Conservation (phyloP, 2,329 filamentous ascomycete genomes). For the Apiospora hydei region DNA sequence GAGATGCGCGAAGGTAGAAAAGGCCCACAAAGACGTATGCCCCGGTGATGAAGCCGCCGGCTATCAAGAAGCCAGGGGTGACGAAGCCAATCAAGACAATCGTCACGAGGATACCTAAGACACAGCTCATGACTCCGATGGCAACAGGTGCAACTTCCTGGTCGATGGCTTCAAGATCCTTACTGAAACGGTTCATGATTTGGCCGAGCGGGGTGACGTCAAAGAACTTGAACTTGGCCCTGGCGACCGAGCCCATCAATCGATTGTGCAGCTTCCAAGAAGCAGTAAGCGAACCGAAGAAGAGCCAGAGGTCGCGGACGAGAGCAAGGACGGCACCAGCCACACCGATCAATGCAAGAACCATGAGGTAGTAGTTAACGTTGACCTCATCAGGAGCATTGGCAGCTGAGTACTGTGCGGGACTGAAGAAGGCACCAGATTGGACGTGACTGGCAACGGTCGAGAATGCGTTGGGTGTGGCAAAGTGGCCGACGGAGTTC, state of each 20-base stretch:
- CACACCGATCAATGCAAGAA: conserved; percentile 83
- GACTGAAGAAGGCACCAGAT: conserved; percentile 37
- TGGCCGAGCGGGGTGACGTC: conserved; percentile 95
- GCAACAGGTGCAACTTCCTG: conserved; percentile 95
- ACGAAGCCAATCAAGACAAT: conserved; percentile 86
- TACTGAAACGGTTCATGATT: conserved; percentile 98
- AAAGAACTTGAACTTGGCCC: conserved; percentile 97
- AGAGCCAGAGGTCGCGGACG: conserved; percentile 84
- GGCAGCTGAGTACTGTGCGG: conserved; percentile 46
- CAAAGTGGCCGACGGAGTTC: conserved; percentile 43
- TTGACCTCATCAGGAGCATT: conserved; percentile 67
- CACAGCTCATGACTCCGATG: conserved; percentile 74
- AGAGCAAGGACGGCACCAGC: conserved; percentile 83
- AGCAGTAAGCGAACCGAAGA: conserved; percentile 88
- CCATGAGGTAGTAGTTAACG: conserved; percentile 80
- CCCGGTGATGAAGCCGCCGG: conserved; percentile 82
- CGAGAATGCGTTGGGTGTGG: conserved; percentile 28
- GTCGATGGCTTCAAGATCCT: conserved; percentile 93
- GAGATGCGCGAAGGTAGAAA: conserved; percentile 91
- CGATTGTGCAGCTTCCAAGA: conserved; percentile 83
- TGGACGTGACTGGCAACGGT: conserved; percentile 43
- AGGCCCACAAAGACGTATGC: conserved; percentile 84
- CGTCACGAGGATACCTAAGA: conserved; percentile 78
- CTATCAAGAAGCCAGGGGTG: conserved; percentile 89
- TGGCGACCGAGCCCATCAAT: conserved; percentile 79